Base-by-base conservation (phyloP, 352 stramenopile genomes). In the Pythium oligandrum region DNA sequence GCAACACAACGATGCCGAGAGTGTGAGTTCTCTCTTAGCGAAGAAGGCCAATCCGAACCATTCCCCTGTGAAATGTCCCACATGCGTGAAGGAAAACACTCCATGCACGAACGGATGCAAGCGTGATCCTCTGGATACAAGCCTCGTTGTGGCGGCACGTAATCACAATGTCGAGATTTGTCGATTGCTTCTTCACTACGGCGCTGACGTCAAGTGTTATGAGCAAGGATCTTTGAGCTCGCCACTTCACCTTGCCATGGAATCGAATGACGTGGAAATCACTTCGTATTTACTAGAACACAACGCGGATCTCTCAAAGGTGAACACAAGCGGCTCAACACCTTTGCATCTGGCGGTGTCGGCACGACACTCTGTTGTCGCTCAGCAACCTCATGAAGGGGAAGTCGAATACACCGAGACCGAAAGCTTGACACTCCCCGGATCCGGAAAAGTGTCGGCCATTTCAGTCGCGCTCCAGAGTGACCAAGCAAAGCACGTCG, bases 391-490 rank as follows among this genome's bases (percentile, higher is more conserved):
- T 2, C 78, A 89, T 38, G 66, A 76, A 50, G 75, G 72, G 33
- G 75, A 89, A 57, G 65, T 89, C 2, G 34, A 48, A 17, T 89
- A 89, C 51, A 83, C 75, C 8, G 53, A 63, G 10, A 38, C 49
- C 31, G 52, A 63, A 32, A 58, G 48, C 0, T 73, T 68, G 30
- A 39, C 32, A 26, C 43, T 55, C 8, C 17, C 45, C n/a, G 38
- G 52, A 3, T 10, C 55, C 31, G 40, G 42, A 7, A 60, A 56
- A n/a, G 55, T 72, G 1, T 68, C 70, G 1, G 78, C 76, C 1
- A 86, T 92, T 17, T 53, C 73, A 4, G 73, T 83, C 0, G 69
- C 79, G 2, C 52, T 92, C 11, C 60, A 66, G n/a, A 68, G 83
- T 39, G 30, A 70, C 33, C 72, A 68, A 10, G 75, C 69, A 1